Conservation (phyloP, 2,329 filamentous ascomycete genomes). For the Paraphoma sp. region DNA sequence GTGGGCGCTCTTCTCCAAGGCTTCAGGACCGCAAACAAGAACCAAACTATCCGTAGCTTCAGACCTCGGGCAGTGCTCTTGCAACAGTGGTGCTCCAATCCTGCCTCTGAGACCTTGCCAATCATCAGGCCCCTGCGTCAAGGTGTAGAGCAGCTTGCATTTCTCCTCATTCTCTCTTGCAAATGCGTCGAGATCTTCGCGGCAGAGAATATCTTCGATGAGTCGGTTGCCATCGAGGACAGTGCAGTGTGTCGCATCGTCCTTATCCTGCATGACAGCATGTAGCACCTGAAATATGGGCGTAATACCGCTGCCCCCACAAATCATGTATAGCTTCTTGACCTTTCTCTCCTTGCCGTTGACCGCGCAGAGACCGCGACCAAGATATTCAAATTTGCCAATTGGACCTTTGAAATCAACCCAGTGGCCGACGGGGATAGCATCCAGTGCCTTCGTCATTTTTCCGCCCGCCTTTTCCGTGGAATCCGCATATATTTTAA, state of each 20-base stretch:
- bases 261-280: constrained; percentile 70
- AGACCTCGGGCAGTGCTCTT: constrained; percentile 59
- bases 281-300: constrained; percentile 85
- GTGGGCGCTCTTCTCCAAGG: constrained; percentile 73
- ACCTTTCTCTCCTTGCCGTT: constrained; percentile 64
- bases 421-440: constrained; percentile 72
- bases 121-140: constrained; percentile 66
- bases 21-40: constrained; percentile 78
- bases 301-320: constrained; percentile 89
- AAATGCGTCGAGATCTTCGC: constrained; percentile 72
- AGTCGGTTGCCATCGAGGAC: constrained; percentile 80
- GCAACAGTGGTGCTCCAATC: constrained; percentile 68
- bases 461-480: constrained; percentile 68
- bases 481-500: constrained; percentile 80
- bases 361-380: constrained; percentile 68
- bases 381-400: constrained; percentile 82
- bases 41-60: constrained; percentile 65
- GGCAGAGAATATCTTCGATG: constrained; percentile 84
- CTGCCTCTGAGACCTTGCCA: constrained; percentile 76
- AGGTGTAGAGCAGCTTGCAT: constrained; percentile 71
- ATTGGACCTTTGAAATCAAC: constrained; percentile 90
- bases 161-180: constrained; percentile 60
- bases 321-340: constrained; percentile 81
- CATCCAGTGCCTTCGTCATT: constrained; percentile 82
- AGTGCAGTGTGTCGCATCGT: constrained; percentile 71